Conservation (phyloP, 495 filamentous ascomycete genomes). For the Hypoxylon fuscum region DNA sequence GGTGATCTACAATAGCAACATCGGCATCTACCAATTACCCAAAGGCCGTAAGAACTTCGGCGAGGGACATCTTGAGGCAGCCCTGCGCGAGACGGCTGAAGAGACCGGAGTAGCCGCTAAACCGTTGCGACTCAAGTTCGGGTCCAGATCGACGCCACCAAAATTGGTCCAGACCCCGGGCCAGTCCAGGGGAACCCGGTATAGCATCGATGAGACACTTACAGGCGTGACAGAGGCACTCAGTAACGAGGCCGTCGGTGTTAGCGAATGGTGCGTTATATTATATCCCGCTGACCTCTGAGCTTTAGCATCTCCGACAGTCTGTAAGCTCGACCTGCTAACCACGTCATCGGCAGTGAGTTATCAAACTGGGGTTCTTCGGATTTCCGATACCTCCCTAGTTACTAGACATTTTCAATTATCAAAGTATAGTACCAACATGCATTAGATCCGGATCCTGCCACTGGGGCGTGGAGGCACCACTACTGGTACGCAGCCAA, state of each 20-base stretch:
- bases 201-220: slow-evolving; percentile 36
- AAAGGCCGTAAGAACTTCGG: slow-evolving; percentile 58
- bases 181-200: slow-evolving; percentile 13
- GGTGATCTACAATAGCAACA: slow-evolving; percentile 53
- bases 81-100: slow-evolving; percentile 57
- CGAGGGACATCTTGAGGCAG: slow-evolving; percentile 51
- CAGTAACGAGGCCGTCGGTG: slow-evolving; percentile 43
- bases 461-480: slow-evolving; percentile 46
- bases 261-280: slow-evolving; percentile 43
- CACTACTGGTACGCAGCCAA: slow-evolving; percentile 47
- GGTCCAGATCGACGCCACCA: slow-evolving; percentile 45
- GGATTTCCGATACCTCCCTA: background rate
- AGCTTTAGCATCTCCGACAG: slow-evolving; percentile 8
- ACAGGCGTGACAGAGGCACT: slow-evolving; percentile 42
- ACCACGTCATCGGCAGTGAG: slow-evolving; percentile 26
- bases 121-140: slow-evolving; percentile 50
- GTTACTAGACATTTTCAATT: background rate
- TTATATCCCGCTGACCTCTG: background rate
- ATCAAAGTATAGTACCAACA: slow-evolving; percentile 21
- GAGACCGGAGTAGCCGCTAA: slow-evolving; percentile 52
- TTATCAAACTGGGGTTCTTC: slow-evolving; percentile 3
- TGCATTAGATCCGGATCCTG: slow-evolving; percentile 42
- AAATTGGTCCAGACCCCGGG: slow-evolving; percentile 19
- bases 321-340: slow-evolving; percentile 7
- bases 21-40: slow-evolving; percentile 55